Conservation (phyloP, 495 filamentous ascomycete genomes). For the Zalerion maritima region DNA sequence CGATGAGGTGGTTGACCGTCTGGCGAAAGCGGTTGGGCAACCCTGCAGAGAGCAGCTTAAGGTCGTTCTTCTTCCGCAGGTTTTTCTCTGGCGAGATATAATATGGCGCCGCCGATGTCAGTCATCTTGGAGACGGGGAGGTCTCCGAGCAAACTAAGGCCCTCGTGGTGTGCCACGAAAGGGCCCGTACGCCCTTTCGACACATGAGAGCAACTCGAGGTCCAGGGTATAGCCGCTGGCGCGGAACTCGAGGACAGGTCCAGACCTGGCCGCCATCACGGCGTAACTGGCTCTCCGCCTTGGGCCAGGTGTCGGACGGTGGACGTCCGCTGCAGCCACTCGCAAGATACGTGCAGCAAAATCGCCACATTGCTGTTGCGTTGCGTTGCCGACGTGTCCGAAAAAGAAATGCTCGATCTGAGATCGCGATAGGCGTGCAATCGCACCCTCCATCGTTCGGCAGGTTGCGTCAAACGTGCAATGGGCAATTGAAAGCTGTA, state of each 20-base stretch:
- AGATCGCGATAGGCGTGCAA: background rate
- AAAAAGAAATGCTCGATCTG: constrained; percentile 1
- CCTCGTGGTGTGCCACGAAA: constrained; percentile 1
- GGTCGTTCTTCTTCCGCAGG: constrained; percentile 5
- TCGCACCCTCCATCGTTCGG: no score
- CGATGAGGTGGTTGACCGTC: background rate
- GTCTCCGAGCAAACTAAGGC: background rate
- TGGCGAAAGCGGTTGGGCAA: constrained; percentile 1
- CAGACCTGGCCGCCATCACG: background rate
- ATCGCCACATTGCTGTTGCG: constrained; percentile 1
- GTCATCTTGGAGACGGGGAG: constrained; percentile 1
- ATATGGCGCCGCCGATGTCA: background rate
- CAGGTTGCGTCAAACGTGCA: no score
- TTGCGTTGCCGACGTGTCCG: background rate
- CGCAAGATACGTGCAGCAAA: background rate
- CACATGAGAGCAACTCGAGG: background rate
- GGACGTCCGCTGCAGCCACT: background rate
- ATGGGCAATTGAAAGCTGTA: no score
- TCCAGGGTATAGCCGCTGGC: background rate
- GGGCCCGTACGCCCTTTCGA: constrained; percentile 1
- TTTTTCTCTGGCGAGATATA: constrained; percentile 3
- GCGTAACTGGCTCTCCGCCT: constrained; percentile 5
- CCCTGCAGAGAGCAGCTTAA: constrained; percentile 1
- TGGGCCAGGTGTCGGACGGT: constrained; percentile 1
- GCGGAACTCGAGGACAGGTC: constrained; percentile 4